These are phyloP conservation scores for Cryphonectria naterciae DNA, from an alignment of 2,329 filamentous ascomycete genomes.

Conservation along the genomic window DNA sequence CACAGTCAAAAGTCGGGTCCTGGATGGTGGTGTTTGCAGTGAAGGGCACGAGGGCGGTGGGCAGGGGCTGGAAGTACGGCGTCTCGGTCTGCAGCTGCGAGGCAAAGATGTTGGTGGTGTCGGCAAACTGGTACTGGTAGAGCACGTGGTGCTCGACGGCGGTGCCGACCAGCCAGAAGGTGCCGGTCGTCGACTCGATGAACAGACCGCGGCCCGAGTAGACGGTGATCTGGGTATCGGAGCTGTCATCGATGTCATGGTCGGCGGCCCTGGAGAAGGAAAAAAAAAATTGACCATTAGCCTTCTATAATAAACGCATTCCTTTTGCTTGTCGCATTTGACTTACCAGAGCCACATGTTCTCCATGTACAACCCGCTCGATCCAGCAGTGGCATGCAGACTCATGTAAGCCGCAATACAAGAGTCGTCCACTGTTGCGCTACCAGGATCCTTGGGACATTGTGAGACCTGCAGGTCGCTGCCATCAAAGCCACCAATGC, in stretches of 20 bases:
- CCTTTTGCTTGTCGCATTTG: not conserved
- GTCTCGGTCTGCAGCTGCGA: slow-evolving; percentile 72
- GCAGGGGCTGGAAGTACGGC: slow-evolving; percentile 71
- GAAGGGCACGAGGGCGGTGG: slow-evolving; percentile 63
- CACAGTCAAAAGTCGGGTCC: slow-evolving; percentile 59
- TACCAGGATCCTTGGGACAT: slow-evolving; percentile 60
- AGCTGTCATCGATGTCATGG: slow-evolving; percentile 42
- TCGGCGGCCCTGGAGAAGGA: slow-evolving; percentile 33
- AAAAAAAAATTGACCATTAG: slow-evolving; percentile 14
- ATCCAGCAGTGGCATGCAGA: slow-evolving; percentile 45
- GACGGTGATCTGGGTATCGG: slow-evolving; percentile 52
- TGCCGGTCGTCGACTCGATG: slow-evolving; percentile 49
- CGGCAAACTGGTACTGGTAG: slow-evolving; percentile 69
- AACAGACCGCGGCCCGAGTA: slow-evolving; percentile 55
- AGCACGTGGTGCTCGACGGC: slow-evolving; percentile 67
- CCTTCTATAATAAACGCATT: not conserved
- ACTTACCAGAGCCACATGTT: slow-evolving; percentile 53
- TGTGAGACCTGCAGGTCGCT: slow-evolving; percentile 68
- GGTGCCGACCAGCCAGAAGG: slow-evolving; percentile 67
- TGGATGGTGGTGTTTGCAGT: slow-evolving; percentile 42
- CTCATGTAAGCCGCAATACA: slow-evolving; percentile 46
- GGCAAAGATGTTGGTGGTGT: slow-evolving; percentile 64
- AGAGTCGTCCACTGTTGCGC: slow-evolving; percentile 34
- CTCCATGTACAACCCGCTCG: slow-evolving; percentile 47
- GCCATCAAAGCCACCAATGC: slow-evolving; percentile 72